Base-by-base conservation (phyloP, 441 rosid species). In the Gossypium schwendimanii region DNA sequence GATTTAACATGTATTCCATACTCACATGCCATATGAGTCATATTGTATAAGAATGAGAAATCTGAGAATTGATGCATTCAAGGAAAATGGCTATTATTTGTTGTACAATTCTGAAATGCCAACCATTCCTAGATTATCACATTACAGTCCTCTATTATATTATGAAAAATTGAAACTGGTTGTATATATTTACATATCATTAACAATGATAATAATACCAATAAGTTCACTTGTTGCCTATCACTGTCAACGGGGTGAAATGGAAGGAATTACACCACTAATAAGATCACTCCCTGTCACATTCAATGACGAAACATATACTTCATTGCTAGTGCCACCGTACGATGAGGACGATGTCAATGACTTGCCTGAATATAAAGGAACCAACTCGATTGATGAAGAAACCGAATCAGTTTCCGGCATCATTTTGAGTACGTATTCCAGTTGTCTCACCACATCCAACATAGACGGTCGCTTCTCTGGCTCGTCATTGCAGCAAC, bases 361-460 rank as follows among this genome's bases (percentile, higher is more conserved):
- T 31, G 88, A 73, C 50, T 70, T 77, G 64, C 80, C 81, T 2
- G 82, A 79, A 53, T 55, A 15, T 0, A 68, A 9, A 18, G 84
- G 33, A 6, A 74, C 44, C n/a, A 77, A 62, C 66, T 80, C 89
- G 1, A 80, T 36, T 67, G 67, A 58, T 4, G 63, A 23, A 10
- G 62, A 28, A 18, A 77, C 6, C 60, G 68, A 10, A 58, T 79
- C 84, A 4, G 52, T 81, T 50, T 79, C 79, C 0, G 91, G 91
- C 82, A 83, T 61, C 84, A 75, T 75, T 20, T 82, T 84, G 68
- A 81, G 79, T 45, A 90, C 82, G 76, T 67, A 70, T 74, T 94
- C 97, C 8, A 92, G 83, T 87, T 92, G 91, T 81, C 90, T 83
- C 21, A 90, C 98, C 45, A 87, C 89, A 33, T 88, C 89, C 9